Conservation (phyloP, 768 basidiomycete genomes). For the Auricularia auricula-judae region DNA sequence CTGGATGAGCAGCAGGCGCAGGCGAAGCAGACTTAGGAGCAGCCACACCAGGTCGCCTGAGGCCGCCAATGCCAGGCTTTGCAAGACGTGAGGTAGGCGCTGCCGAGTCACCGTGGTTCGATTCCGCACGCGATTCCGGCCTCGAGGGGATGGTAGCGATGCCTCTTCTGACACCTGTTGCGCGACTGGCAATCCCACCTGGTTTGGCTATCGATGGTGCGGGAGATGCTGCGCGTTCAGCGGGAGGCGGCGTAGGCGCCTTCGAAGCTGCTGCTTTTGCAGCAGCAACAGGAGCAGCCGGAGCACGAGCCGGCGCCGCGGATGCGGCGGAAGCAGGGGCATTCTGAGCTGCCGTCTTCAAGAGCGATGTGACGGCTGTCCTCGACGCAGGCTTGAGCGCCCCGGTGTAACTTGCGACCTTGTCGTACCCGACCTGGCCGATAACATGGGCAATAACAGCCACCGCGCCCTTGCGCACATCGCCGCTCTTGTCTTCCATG, state of each 20-base stretch:
- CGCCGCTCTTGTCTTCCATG: conserved; percentile 83
- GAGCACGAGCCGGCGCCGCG: conserved; percentile 3
- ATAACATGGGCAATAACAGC: conserved; percentile 71
- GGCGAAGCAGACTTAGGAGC: conserved; percentile 18
- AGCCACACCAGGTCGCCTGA: conserved; percentile 30
- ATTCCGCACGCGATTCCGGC: conserved; percentile 33
- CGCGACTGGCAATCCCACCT: conserved; percentile 31
- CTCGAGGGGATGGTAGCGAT: conserved; percentile 35
- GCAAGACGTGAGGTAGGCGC: conserved; percentile 21
- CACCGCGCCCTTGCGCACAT: conserved; percentile 87
- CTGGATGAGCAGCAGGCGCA: conserved; percentile 20
- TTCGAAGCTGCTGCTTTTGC: not conserved
- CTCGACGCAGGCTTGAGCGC: conserved; percentile 88
- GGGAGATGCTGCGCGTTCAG: conserved; percentile 15
- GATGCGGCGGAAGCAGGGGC: conserved; percentile 25
- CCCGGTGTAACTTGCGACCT: conserved; percentile 75
- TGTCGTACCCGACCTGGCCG: conserved; percentile 64
- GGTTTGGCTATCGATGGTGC: conserved; percentile 27
- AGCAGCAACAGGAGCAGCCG: conserved; percentile 13
- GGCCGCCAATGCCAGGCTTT: conserved; percentile 28
- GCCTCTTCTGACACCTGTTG: conserved; percentile 59
- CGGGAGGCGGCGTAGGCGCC: conserved; percentile 7
- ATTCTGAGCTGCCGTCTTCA: conserved; percentile 64
- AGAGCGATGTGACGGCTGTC: conserved; percentile 70
- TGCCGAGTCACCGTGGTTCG: conserved; percentile 17